Conservation (phyloP, 306 rosid genomes). For the Cucurbita ficifolia region DNA sequence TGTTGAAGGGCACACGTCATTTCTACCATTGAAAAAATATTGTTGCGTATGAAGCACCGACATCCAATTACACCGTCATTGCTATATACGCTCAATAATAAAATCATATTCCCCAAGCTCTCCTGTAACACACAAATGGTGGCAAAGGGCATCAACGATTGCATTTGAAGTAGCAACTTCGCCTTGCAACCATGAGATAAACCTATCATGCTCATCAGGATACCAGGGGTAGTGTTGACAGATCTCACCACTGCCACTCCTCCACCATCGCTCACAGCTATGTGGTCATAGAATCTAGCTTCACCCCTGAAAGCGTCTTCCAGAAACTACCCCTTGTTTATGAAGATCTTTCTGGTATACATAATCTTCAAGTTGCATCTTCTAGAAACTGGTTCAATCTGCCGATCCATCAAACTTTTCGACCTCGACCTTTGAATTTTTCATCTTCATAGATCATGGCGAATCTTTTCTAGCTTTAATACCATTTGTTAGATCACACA, state of each 20-base stretch:
- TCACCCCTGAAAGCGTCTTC: no score
- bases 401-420: no score
- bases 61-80: conserved; percentile 74
- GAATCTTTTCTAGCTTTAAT: no score
- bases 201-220: conserved; percentile 88
- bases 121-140: conserved; percentile 58
- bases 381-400: no score
- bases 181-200: conserved; percentile 80
- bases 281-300: no score
- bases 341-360: no score
- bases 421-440: no score
- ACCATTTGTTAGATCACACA: no score
- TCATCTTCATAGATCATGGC: no score
- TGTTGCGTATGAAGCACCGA: conserved; percentile 96
- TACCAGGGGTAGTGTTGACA: conserved; percentile 48
- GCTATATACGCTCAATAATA: conserved; percentile 52
- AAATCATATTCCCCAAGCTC: conserved; percentile 71
- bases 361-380: no score
- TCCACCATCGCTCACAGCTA: conserved; percentile 19
- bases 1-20: conserved; percentile 62
- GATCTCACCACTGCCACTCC: conserved; percentile 37
- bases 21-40: conserved; percentile 68
- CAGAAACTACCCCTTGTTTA: no score
- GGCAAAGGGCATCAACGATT: conserved; percentile 71
- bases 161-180: conserved; percentile 97